Evolutionary conservation across 2,329 filamentous ascomycete species (phyloP).

Genomic region (Cordyceps cicadae): DNA sequence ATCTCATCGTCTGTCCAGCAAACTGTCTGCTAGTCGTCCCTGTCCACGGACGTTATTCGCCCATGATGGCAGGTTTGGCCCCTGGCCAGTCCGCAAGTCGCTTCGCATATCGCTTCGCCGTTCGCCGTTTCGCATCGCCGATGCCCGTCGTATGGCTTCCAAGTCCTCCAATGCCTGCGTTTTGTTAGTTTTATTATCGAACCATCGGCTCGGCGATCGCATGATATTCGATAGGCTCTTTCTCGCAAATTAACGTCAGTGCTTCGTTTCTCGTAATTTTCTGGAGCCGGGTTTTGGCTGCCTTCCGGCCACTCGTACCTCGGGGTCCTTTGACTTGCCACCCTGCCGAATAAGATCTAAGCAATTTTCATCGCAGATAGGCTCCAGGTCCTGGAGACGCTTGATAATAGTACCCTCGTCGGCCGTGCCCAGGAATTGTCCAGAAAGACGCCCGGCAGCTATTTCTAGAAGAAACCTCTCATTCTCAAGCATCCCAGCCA

Average conservation of each 20-base stretch:
- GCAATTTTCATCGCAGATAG: constrained; percentile 21
- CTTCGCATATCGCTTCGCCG: constrained; percentile 17
- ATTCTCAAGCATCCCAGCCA: constrained; percentile 20
- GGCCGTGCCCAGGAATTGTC: constrained; percentile 22
- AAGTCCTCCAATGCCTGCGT: constrained; percentile 21
- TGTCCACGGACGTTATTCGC: constrained; percentile 21
- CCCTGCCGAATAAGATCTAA: constrained; percentile 15
- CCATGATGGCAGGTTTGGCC: constrained; percentile 23
- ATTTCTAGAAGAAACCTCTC: constrained; percentile 25
- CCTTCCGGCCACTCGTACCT: constrained; percentile 22
- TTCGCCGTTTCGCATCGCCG: constrained; percentile 18
- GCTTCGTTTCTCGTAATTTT: neutral
- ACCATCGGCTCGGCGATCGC: constrained; percentile 15
- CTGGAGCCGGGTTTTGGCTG: neutral
- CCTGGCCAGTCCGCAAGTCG: neutral
- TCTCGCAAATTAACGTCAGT: constrained; percentile 10
- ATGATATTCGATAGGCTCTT: constrained; percentile 27
- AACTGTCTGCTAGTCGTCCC: constrained; percentile 2
- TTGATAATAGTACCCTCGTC: constrained; percentile 19
- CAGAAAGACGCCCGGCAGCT: constrained; percentile 19
- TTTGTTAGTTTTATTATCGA: constrained; percentile 5
- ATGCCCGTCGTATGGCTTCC: constrained; percentile 26
- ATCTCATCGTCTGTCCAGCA: neutral
- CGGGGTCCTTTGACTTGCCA: constrained; percentile 20
- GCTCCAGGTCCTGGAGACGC: constrained; percentile 20